These are phyloP conservation scores for Sphaerobolus stellatus DNA, from an alignment of 1,284 basidiomycete genomes.

Conservation along the genomic window DNA sequence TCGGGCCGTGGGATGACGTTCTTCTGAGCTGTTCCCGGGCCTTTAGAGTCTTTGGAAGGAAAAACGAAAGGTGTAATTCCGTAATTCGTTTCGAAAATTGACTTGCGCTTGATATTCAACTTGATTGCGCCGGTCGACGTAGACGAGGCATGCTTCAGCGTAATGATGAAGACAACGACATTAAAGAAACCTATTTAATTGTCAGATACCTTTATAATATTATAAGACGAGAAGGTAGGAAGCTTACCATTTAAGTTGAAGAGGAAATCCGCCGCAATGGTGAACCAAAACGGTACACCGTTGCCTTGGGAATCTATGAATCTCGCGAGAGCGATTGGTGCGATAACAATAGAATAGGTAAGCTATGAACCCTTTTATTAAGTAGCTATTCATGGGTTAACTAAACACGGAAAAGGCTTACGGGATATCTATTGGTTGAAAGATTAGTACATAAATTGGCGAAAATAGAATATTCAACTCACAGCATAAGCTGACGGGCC, in stretches of 20 bases:
- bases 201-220: background rate
- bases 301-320: conserved; percentile 32
- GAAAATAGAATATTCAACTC: background rate
- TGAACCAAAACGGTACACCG: conserved; percentile 30
- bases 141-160: conserved; percentile 30
- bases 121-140: conserved; percentile 26
- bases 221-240: background rate
- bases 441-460: background rate
- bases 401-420: background rate
- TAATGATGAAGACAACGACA: conserved; percentile 30
- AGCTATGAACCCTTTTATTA: conserved; percentile 22
- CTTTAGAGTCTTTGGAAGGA: too few relatives aligned
- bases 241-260: conserved; percentile 38
- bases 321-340: conserved; percentile 39
- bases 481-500: conserved; percentile 12
- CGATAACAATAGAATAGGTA: conserved; percentile 35
- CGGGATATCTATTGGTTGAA: background rate
- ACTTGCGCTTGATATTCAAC: conserved; percentile 28
- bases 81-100: conserved; percentile 23
- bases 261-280: conserved; percentile 35
- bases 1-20: too few relatives aligned
- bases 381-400: too few relatives aligned
- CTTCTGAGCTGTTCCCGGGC: too few relatives aligned
- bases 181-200: conserved; percentile 32
- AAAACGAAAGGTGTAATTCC: conserved; percentile 37